phyloP scores from a whole-genome alignment of 129 eudicot genomes.

The Lonicera japonica region DNA sequence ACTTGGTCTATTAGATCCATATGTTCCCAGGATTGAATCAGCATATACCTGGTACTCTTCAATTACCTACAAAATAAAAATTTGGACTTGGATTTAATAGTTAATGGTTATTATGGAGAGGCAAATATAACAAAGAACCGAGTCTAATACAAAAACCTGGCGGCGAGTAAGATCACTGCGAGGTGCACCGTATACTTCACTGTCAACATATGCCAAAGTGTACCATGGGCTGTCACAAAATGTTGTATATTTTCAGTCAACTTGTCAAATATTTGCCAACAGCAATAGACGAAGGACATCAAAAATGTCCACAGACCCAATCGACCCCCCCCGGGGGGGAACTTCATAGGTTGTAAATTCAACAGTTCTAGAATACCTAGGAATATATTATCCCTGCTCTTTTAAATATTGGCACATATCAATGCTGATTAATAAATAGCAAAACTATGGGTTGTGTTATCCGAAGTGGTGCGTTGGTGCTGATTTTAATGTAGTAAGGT shows the following conservation, averaged over 20 bases:
- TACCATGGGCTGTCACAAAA: constrained; percentile 71
- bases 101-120: background rate
- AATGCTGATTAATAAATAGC: too few relatives aligned
- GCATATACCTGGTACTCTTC: constrained; percentile 83
- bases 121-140: constrained; percentile 4
- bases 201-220: constrained; percentile 69
- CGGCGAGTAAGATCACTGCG: constrained; percentile 65
- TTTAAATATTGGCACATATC: too few relatives aligned
- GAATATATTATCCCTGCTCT: too few relatives aligned
- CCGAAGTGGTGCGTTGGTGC: too few relatives aligned
- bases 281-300: too few relatives aligned
- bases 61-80: constrained; percentile 47
- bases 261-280: constrained; percentile 4
- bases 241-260: constrained; percentile 11
- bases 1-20: constrained; percentile 72
- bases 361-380: too few relatives aligned
- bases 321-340: too few relatives aligned
- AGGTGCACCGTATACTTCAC: constrained; percentile 79
- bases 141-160: constrained; percentile 43
- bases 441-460: too few relatives aligned
- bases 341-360: too few relatives aligned
- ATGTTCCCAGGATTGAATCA: constrained; percentile 67
- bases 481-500: too few relatives aligned
- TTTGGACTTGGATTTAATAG: background rate
- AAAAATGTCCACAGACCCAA: too few relatives aligned